phyloP scores from a whole-genome alignment of 2,329 filamentous ascomycete genomes.

The Aspergillus udagawae region DNA sequence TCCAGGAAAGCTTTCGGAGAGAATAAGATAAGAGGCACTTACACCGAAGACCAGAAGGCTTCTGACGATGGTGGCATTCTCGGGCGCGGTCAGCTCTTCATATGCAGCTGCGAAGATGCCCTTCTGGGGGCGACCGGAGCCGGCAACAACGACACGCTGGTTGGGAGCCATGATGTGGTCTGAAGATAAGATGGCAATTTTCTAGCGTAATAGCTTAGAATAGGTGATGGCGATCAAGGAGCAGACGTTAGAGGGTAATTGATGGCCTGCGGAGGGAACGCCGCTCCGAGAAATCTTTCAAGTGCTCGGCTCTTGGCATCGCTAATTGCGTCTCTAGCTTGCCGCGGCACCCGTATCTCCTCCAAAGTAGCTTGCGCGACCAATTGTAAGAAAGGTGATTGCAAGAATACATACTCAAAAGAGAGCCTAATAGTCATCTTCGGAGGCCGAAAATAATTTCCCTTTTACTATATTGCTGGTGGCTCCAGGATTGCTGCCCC shows the following conservation, averaged over 20 bases:
- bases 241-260: background rate
- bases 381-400: background rate
- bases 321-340: constrained; percentile 31
- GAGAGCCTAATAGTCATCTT: background rate
- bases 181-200: constrained; percentile 1
- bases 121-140: constrained; percentile 37
- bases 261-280: constrained; percentile 2
- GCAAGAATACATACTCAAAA: background rate
- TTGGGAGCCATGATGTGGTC: constrained; percentile 58
- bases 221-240: constrained; percentile 3
- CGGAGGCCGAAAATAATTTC: background rate
- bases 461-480: background rate
- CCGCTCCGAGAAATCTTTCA: constrained; percentile 32
- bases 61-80: constrained; percentile 66
- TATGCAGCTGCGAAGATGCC: constrained; percentile 59
- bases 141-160: constrained; percentile 52
- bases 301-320: constrained; percentile 21
- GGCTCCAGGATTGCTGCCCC: background rate
- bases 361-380: constrained; percentile 11
- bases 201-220: constrained; percentile 5
- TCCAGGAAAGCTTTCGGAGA: background rate
- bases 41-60: constrained; percentile 67
- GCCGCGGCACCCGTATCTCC: constrained; percentile 23
- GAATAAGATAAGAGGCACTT: constrained; percentile 32
- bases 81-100: constrained; percentile 59